Percentiles rank a stretch among this genome's conserved stretches.
Conservation (phyloP, 192 early-diverging fungal species). For the Coemansia sp. region DNA sequence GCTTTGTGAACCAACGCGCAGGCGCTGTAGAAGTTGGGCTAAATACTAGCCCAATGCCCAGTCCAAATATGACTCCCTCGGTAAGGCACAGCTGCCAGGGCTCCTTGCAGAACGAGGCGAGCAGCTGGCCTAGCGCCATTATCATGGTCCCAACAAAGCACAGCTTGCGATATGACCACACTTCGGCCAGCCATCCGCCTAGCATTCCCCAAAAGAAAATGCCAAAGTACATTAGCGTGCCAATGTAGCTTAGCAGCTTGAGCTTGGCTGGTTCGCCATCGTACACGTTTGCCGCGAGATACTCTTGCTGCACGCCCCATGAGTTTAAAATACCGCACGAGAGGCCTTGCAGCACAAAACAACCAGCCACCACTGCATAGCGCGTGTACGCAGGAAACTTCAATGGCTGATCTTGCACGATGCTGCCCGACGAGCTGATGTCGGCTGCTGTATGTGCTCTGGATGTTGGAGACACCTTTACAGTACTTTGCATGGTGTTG, state of each 20-base stretch:
- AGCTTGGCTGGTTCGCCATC: conserved; percentile 14
- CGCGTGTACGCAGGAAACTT: conserved; percentile 31
- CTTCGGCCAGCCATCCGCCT: conserved; percentile 50
- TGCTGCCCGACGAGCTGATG: not conserved
- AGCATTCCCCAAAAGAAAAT: conserved; percentile 46
- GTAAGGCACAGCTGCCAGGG: conserved; percentile 71
- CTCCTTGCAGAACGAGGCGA: conserved; percentile 64
- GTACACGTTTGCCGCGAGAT: conserved; percentile 36
- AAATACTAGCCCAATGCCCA: conserved; percentile 62
- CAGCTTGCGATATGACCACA: conserved; percentile 43
- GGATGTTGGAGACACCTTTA: not conserved
- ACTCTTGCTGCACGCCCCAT: conserved; percentile 53
- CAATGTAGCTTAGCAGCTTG: conserved; percentile 40
- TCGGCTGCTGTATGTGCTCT: not conserved
- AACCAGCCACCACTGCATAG: conserved; percentile 33
- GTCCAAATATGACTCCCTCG: conserved; percentile 67
- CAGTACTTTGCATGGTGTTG: not conserved
- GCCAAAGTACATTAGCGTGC: conserved; percentile 49
- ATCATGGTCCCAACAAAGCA: conserved; percentile 36
- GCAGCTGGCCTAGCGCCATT: conserved; percentile 59
- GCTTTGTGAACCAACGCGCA: conserved; percentile 64
- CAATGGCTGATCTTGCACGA: not conserved
- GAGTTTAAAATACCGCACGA: conserved; percentile 43
- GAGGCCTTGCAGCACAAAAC: conserved; percentile 44
- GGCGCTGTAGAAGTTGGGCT: conserved; percentile 63